Evolutionary conservation across 1,284 basidiomycete genomes (phyloP), one percentile per base, ranked within the genome.

Genomic region (Athelia sp.): DNA sequence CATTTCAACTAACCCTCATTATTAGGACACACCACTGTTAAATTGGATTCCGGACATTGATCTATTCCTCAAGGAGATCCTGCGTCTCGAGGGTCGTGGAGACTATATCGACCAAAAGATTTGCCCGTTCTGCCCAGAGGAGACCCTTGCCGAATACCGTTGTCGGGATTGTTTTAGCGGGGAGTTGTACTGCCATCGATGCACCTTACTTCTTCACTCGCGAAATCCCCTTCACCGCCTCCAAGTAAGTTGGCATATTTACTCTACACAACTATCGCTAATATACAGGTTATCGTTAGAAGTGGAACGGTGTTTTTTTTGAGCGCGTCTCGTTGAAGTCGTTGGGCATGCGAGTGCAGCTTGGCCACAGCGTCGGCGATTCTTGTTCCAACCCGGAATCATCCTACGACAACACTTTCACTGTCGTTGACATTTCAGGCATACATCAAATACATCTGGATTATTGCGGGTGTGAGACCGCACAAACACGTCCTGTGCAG

Each of bases 381-480:
- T 17, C 23, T 3, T 63, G 62, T 31, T 23, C 43, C 3, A 54
- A 47, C 11, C 50, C 57, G 6, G 18, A 26, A 10, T 3, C 52
- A 2, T 53, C 51, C 52, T 29, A 6, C 26, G 21, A 23, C 23
- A 14, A 14, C 22, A 8, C n/a, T 17, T 67, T 71, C 43, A 50
- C 60, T 1, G 56, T 69, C 4, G 40, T 72, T 9, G 55, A 70
- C 49, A 54, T 48, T 4, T 61, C 59, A 31, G 67, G 67, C 1
- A 54, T 71, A 17, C 66, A 68, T 43, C 24, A 56, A 1, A 56
- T 70, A 3, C 48, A 45, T 2, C 23, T 72, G 1, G 51, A 65
- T 36, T 69, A 60, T 48, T 72, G 69, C 47, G 57, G 52, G 1
- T 72, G 69, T 53, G 50, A 50, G 14, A 42, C 2, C 42, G 36